Evolutionary conservation across 2,329 filamentous ascomycete species (phyloP).

Genomic region (Blastomyces silverae): DNA sequence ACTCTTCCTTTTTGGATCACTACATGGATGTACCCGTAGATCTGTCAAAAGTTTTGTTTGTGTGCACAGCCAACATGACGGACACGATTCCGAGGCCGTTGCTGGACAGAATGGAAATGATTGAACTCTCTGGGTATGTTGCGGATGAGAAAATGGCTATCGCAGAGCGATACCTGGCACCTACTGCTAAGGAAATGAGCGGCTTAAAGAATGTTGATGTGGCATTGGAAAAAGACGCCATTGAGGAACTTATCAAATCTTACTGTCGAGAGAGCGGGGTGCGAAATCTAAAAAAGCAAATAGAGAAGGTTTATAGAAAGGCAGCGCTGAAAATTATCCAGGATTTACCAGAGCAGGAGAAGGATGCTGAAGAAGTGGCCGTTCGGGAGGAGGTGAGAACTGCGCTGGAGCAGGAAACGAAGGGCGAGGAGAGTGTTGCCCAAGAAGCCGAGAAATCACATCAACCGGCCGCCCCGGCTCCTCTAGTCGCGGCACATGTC

Average conservation of each 20-base stretch:
- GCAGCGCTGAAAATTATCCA: conserved; percentile 95
- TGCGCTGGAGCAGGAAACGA: conserved; percentile 54
- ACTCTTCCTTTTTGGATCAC: conserved; percentile 93
- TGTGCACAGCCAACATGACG: conserved; percentile 98
- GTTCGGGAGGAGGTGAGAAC: conserved; percentile 83
- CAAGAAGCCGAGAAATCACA: conserved; percentile 20
- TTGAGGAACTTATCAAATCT: conserved; percentile 95
- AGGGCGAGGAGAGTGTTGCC: conserved; percentile 5
- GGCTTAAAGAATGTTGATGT: conserved; percentile 88
- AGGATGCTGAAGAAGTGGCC: conserved; percentile 62
- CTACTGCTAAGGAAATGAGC: conserved; percentile 87
- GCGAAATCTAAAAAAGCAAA: conserved; percentile 97
- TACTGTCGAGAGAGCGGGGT: conserved; percentile 98
- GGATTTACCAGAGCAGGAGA: conserved; percentile 21
- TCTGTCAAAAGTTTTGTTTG: conserved; percentile 93
- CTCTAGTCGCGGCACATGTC: conserved; percentile 58
- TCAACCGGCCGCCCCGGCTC: conserved; percentile 10
- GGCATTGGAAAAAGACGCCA: conserved; percentile 74
- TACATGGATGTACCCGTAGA: conserved; percentile 99
- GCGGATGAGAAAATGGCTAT: conserved; percentile 99
- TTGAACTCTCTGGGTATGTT: conserved; percentile 91
- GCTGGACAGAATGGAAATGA: conserved; percentile 95
- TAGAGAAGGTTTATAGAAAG: conserved; percentile 98
- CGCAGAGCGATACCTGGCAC: conserved; percentile 83
- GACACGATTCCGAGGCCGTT: conserved; percentile 94